Base-by-base conservation (phyloP, 352 stramenopile species). In the Phytopythium montanum region DNA sequence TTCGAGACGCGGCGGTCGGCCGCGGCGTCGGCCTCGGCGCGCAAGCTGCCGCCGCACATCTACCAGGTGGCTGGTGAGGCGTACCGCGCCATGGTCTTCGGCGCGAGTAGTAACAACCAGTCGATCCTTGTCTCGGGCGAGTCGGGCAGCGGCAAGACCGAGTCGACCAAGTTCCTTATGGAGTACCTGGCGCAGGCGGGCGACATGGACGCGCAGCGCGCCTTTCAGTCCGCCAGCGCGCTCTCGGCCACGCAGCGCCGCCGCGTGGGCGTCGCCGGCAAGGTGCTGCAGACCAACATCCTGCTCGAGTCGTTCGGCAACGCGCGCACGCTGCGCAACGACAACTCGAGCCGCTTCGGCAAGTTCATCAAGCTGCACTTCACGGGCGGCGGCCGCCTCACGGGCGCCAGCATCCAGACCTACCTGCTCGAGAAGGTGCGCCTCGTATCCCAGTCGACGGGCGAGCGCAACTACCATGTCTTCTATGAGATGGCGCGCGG, bases 401-500 rank as follows among this genome's bases (percentile, higher is more conserved):
- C 82, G 12, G 88, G 90, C 41, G 90, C 89, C 26, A 90, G 75
- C 46, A 96, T 97, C 55, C 84, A 96, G 65, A 97, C 87, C 2
- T 98, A 98, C 68, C 73, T 98, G 31, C 76, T 98, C 36, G 95
- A 99, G 67, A 99, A 98, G 70, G 88, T 96, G 21, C 85, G 90
- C 0, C 68, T 96, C 21, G 81, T 95, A 21, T 95, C 81, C 29
- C 85, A 95, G 72, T 87, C 81, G 34, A 77, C 77, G 16, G 81
- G 80, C 28, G 87, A 96, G 64, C 72, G 87, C 42, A 94, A 92
- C 67, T 96, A 93, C 63, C 87, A 96, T 65, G 84, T 93, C 44
- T 93, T 96, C 50, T 96, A 94, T 56, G 77, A 94, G 65, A 87
- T 96, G 75, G 65, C 79, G 29, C 73, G 79, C 41, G 80, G 79